Evolutionary conservation across 2,329 filamentous ascomycete genomes (phyloP), one percentile per base, ranked within the genome.

Genomic region (Apiospora rasikravindrae): DNA sequence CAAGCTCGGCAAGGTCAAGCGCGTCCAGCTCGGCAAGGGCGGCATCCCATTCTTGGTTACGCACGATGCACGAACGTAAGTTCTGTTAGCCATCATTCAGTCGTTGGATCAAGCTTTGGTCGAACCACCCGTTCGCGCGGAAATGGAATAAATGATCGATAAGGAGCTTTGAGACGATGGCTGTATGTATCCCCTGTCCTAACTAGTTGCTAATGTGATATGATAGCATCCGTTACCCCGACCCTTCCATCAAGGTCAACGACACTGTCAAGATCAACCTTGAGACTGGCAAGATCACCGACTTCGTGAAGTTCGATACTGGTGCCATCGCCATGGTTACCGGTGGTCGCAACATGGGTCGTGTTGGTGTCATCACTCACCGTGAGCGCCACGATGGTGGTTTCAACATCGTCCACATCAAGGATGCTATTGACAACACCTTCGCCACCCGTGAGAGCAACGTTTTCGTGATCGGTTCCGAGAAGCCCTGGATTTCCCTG

Each of bases 11-110:
- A 99, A 98, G 92, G 96, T 99, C 90, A 98, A 98, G 94, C 93
- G 96, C 83, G 96, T 99, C 77, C 96, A 99, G 91, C 92, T 99
- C 82, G 96, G 96, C 90, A 96, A 95, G 88, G 97, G 96, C 88
- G 96, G 95, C 90, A 97, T 99, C 92, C 96, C 96, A 97, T 99
- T 98, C 95, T 98, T 98, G 95, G 96, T 99, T 94, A 99, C 96
- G 95, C 96, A 99, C 94, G 96, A 99, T 96, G 96, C 96, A 89
- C 93, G 96, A 95, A 99, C 96, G 96, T 99, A 90, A 98, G 96
- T 98, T 93, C 91, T 93, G 88, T 91, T 88, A 90, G 88, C 93
- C 93, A 94, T 98, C 95, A 96, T 95, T 98, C 96, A 98, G 96
- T 92, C 96, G 96, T 98, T 98, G 96, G 94, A 96, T 94, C 94